Evolutionary conservation across 345 rosid genomes (phyloP).

Genomic region (Populus nigra): DNA sequence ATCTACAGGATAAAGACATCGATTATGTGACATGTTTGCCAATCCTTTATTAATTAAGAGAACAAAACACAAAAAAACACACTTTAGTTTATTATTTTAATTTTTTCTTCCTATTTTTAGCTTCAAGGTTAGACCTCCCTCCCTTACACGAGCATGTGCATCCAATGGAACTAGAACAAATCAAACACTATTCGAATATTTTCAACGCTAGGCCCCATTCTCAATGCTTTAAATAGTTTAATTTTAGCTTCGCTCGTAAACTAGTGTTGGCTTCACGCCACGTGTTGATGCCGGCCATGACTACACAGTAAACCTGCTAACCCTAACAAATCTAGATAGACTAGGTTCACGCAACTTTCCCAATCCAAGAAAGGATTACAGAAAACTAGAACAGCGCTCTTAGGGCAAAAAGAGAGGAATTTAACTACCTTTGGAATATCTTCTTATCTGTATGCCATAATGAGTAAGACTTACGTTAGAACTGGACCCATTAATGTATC

Average conservation of each 20-base stretch:
- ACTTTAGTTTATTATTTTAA: neutral
- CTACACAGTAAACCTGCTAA: neutral
- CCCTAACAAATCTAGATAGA: neutral
- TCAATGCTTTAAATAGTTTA: neutral
- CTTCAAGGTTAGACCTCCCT: neutral
- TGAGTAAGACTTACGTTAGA: neutral
- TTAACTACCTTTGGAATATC: constrained; percentile 6
- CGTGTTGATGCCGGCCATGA: constrained; percentile 12
- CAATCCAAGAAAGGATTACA: neutral
- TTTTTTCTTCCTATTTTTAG: neutral
- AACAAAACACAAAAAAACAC: neutral
- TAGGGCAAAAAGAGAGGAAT: neutral
- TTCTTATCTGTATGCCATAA: neutral
- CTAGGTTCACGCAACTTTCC: constrained; percentile 4
- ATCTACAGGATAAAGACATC: constrained; percentile 1
- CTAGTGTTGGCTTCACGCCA: constrained; percentile 7
- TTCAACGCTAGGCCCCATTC: neutral
- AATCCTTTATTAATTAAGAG: neutral
- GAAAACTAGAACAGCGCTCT: neutral
- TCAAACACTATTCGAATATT: neutral
- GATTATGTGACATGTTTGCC: neutral
- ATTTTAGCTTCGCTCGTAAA: neutral
- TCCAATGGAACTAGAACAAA: constrained; percentile 16
- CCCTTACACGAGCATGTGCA: constrained; percentile 31
- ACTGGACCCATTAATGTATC: neutral